Conservation (phyloP, 108 stramenopile species). For the Stephanodiscus minutulus region DNA sequence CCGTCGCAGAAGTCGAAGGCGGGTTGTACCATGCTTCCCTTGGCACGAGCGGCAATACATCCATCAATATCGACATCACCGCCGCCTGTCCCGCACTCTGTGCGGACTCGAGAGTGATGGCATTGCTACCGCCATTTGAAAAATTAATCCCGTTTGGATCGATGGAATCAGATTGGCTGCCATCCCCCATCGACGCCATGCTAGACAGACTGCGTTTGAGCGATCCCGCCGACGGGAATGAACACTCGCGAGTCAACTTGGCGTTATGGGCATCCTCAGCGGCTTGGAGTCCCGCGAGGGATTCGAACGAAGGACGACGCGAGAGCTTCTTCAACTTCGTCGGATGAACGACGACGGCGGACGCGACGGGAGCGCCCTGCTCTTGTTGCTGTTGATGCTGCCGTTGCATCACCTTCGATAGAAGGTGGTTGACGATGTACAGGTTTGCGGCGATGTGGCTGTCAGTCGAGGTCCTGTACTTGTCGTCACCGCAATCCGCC, state of each 20-base stretch:
- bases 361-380: constrained; percentile 6
- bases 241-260: constrained; percentile 44
- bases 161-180: not conserved
- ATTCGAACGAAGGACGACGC: constrained; percentile 84
- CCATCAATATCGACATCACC: constrained; percentile 31
- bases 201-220: constrained; percentile 68
- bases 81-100: constrained; percentile 47
- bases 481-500: constrained; percentile 19
- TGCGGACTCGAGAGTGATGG: constrained; percentile 48
- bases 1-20: not conserved
- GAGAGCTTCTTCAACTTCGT: constrained; percentile 62
- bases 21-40: constrained; percentile 11
- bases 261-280: constrained; percentile 8
- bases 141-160: constrained; percentile 4
- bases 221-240: constrained; percentile 75
- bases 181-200: constrained; percentile 43
- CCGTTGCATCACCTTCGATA: constrained; percentile 53
- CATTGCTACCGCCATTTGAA: constrained; percentile 4
- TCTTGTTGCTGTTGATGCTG: not conserved
- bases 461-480: constrained; percentile 48
- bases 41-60: constrained; percentile 44
- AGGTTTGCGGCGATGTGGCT: constrained; percentile 82
- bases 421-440: constrained; percentile 78
- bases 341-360: constrained; percentile 41
- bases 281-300: constrained; percentile 56